phyloP scores from a whole-genome alignment of 2,329 filamentous ascomycete genomes.

The Incumbomyces lentus region DNA sequence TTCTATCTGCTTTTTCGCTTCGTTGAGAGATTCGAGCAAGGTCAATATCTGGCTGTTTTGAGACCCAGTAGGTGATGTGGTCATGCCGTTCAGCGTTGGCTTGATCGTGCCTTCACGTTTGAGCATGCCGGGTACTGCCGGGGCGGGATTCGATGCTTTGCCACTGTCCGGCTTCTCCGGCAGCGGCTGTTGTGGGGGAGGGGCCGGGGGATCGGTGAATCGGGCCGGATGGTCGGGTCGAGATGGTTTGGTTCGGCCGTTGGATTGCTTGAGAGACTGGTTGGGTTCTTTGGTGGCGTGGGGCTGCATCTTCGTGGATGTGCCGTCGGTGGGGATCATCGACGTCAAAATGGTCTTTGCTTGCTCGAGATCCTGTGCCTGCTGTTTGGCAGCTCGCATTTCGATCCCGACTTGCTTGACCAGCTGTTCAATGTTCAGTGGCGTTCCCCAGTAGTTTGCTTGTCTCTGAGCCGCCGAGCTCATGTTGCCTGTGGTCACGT shows the following conservation, averaged over 20 bases:
- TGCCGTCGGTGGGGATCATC: conserved; percentile 61
- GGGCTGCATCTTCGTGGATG: conserved; percentile 35
- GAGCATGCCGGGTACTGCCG: conserved; percentile 47
- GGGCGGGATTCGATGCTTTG: conserved; percentile 35
- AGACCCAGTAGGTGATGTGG: conserved; percentile 36
- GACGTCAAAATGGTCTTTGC: conserved; percentile 72
- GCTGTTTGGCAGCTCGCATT: conserved; percentile 79
- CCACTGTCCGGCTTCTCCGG: conserved; percentile 79
- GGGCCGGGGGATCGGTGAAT: conserved; percentile 87
- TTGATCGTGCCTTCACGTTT: conserved; percentile 69
- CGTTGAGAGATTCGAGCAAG: conserved; percentile 72
- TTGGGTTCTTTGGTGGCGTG: conserved; percentile 34
- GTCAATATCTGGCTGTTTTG: conserved; percentile 68
- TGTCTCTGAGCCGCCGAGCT: conserved; percentile 57
- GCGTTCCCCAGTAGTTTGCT: conserved; percentile 74
- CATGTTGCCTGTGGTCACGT: conserved; percentile 45
- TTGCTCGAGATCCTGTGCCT: conserved; percentile 73
- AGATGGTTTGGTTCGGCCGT: conserved; percentile 36
- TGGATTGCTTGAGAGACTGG: conserved; percentile 33
- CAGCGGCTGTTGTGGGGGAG: conserved; percentile 82
- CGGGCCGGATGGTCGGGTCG: conserved; percentile 68
- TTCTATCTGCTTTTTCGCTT: conserved; percentile 77
- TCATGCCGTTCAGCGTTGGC: conserved; percentile 41
- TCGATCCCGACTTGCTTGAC: conserved; percentile 85
- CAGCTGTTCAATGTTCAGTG: conserved; percentile 87